Evolutionary conservation across 2,329 filamentous ascomycete genomes (phyloP).

Genomic region (Monosporascus cannonballus): DNA sequence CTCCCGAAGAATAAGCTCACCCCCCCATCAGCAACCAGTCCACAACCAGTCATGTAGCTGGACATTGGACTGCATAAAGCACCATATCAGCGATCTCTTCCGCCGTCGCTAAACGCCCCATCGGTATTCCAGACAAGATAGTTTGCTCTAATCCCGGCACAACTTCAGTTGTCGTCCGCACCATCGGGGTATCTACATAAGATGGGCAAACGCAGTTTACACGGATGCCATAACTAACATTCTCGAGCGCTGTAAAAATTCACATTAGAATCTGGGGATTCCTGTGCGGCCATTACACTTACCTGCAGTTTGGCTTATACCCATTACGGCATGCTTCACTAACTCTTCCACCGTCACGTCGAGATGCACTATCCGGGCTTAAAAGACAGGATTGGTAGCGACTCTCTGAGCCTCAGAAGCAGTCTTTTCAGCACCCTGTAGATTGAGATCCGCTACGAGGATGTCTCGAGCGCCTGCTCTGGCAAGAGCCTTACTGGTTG

Average conservation of each 20-base stretch:
- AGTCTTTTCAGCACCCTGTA: not conserved
- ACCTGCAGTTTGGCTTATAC: too few relatives aligned
- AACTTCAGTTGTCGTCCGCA: not conserved
- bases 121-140: conserved; percentile 2
- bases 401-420: not conserved
- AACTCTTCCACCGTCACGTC: conserved; percentile 1
- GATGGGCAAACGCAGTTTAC: conserved; percentile 9
- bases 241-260: conserved; percentile 3
- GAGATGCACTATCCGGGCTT: not conserved
- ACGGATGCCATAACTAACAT: conserved; percentile 1
- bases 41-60: conserved; percentile 4
- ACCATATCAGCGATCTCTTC: conserved; percentile 5
- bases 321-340: not conserved
- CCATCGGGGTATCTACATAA: conserved; percentile 7
- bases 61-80: conserved; percentile 5
- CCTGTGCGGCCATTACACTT: too few relatives aligned
- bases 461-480: not conserved
- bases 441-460: not conserved
- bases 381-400: conserved; percentile 1
- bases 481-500: not conserved
- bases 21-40: conserved; percentile 2
- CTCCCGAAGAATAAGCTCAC: not conserved
- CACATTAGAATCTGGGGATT: too few relatives aligned
- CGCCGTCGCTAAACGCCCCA: conserved; percentile 4
- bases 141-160: not conserved